These are phyloP conservation scores for Lactifluus subvellereus DNA, from an alignment of 768 basidiomycete genomes.

Conservation along the genomic window DNA sequence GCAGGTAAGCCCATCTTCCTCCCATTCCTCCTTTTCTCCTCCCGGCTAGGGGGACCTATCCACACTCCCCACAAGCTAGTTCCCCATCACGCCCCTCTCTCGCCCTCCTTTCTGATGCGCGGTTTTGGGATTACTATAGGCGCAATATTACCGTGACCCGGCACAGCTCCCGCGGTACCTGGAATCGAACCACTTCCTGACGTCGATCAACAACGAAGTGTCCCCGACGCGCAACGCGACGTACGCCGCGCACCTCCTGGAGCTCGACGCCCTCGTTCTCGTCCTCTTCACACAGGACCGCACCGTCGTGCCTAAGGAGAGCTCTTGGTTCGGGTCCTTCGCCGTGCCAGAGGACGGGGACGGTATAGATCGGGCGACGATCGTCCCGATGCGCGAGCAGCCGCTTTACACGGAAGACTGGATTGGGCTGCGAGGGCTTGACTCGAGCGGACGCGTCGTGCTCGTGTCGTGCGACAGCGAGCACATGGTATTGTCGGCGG, in stretches of 20 bases:
- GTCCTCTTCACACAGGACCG: conserved; percentile 67
- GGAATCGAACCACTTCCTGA: conserved; percentile 55
- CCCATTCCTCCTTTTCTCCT: not conserved
- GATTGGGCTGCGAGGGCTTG: conserved; percentile 70
- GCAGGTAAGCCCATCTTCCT: conserved; percentile 38
- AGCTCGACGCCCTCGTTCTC: conserved; percentile 63
- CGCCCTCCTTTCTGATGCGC: not conserved
- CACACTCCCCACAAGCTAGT: not conserved
- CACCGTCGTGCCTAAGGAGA: conserved; percentile 81
- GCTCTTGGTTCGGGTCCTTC: conserved; percentile 80
- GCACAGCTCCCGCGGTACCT: conserved; percentile 53
- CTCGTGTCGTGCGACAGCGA: conserved; percentile 61
- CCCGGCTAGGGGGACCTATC: no score
- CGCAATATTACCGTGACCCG: conserved; percentile 83
- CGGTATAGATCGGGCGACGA: not conserved
- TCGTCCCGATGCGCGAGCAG: conserved; percentile 64
- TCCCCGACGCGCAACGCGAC: conserved; percentile 47
- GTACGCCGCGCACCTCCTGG: conserved; percentile 54
- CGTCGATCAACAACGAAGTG: conserved; percentile 77
- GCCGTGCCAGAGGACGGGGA: conserved; percentile 35
- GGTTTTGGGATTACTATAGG: conserved; percentile 37
- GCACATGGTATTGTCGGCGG: conserved; percentile 62
- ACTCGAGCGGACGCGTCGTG: conserved; percentile 55
- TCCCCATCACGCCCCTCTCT: not conserved
- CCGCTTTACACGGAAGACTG: conserved; percentile 73